These are phyloP conservation scores for Melampsora larici-populina DNA, from an alignment of 1,284 basidiomycete genomes.

Conservation along the genomic window DNA sequence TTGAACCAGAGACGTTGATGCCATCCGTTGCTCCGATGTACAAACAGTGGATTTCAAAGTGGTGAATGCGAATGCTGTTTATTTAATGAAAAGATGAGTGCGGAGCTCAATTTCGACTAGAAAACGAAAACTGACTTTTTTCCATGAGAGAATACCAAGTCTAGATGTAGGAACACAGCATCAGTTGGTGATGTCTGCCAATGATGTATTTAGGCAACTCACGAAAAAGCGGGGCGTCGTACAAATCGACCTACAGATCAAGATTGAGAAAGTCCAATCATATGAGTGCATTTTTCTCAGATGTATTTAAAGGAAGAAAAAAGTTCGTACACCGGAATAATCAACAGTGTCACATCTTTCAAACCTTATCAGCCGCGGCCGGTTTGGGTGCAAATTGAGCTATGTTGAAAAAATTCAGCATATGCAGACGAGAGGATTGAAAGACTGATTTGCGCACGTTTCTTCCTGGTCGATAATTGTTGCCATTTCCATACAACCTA, in stretches of 20 bases:
- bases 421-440: background rate
- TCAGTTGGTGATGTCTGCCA: no score
- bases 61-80: slow-evolving; percentile 21
- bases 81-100: background rate
- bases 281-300: no score
- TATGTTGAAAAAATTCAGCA: background rate
- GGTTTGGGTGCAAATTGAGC: slow-evolving; percentile 2
- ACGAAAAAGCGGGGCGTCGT: slow-evolving; percentile 19
- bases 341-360: slow-evolving; percentile 22
- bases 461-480: slow-evolving; percentile 20
- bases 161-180: background rate
- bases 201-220: no score
- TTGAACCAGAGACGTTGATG: slow-evolving; percentile 18
- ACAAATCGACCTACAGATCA: slow-evolving; percentile 28
- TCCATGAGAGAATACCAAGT: slow-evolving; percentile 14
- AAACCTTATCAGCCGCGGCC: slow-evolving; percentile 27
- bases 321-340: slow-evolving; percentile 33
- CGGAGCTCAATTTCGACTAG: no score
- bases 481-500: slow-evolving; percentile 16
- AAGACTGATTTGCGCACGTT: background rate
- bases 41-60: slow-evolving; percentile 15
- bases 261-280: no score
- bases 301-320: background rate
- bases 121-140: slow-evolving; percentile 6
- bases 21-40: slow-evolving; percentile 34